These are phyloP conservation scores for Solanum hybrid DNA, from an alignment of 305 asterid genomes.

Conservation along the genomic window DNA sequence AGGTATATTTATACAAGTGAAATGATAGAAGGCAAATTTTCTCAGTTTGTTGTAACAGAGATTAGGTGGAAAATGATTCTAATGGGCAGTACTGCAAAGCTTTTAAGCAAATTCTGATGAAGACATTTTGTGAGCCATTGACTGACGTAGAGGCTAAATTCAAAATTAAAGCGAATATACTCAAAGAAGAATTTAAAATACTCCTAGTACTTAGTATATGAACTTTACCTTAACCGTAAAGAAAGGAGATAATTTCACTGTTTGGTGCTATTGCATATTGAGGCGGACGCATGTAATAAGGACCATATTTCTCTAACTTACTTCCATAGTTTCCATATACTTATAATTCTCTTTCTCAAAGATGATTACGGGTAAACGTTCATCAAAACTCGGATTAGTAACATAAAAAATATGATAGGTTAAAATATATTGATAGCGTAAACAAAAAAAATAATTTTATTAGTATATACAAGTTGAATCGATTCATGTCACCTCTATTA, in stretches of 20 bases:
- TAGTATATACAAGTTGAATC: neutral
- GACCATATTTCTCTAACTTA: neutral
- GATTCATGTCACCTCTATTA: neutral
- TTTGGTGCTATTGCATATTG: neutral
- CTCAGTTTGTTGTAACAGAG: slow-evolving; percentile 28
- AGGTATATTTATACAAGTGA: slow-evolving; percentile 16
- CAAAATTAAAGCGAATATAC: neutral
- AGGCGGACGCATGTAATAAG: neutral
- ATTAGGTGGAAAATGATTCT: slow-evolving; percentile 21
- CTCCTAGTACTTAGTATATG: neutral
- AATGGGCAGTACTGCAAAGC: slow-evolving; percentile 28
- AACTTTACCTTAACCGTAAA: slow-evolving; percentile 38
- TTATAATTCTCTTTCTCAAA: neutral
- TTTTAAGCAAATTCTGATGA: slow-evolving; percentile 43
- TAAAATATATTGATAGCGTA: neutral
- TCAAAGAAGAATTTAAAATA: neutral
- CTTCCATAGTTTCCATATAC: neutral
- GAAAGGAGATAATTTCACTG: neutral
- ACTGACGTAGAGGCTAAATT: slow-evolving; percentile 18
- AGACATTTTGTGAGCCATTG: slow-evolving; percentile 18
- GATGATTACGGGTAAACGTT: neutral
- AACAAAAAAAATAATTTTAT: neutral
- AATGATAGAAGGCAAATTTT: neutral
- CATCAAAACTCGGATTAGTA: neutral
- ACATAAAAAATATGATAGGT: neutral